Base-by-base conservation (phyloP, 305 asterid species). In the Petunia hybrid region DNA sequence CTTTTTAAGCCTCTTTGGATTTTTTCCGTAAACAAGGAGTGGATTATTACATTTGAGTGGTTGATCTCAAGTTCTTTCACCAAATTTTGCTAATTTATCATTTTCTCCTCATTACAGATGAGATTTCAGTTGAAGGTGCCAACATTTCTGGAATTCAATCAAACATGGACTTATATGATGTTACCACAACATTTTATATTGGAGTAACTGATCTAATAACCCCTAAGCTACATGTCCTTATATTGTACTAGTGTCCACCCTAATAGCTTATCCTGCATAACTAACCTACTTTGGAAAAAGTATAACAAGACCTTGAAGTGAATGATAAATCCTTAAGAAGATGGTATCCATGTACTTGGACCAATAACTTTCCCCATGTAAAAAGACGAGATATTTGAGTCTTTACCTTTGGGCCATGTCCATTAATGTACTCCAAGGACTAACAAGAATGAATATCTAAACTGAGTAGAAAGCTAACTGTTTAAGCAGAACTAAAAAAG, bases 151-250 rank as follows among this genome's bases (percentile, higher is more conserved):
- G 9, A 14, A 57, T 2, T 2, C 63, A n/a, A 74, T 74, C 64
- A 74, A 51, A 74, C 38, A 48, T 46, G 31, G 43, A 57, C 9
- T 35, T 31, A 45, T 42, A 2, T 40, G 41, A 69, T 38, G 12
- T 71, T 48, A 5, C 63, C 63, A 51, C 14, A 73, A 51, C 45
- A 71, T 36, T 41, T 73, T 35, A 4, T 48, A 73, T 73, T 51
- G 78, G 61, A 48, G 78, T 51, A 13, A 51, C 63, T 12, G 61
- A 71, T 31, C 43, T 71, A 31, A 6, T 71, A 35, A 74, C 48
- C 78, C 13, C 13, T 1, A 51, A 73, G 8, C 64, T 36, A 46
- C 46, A 71, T 45, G 14, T 10, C 78, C 45, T 48, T 35, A 45
- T 71, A 46, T 40, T 22, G 10, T 46, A 22, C 41, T 46, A 31